These are phyloP conservation scores for Diaporthe batatas DNA, from an alignment of 2,329 filamentous ascomycete species.

Conservation along the genomic window DNA sequence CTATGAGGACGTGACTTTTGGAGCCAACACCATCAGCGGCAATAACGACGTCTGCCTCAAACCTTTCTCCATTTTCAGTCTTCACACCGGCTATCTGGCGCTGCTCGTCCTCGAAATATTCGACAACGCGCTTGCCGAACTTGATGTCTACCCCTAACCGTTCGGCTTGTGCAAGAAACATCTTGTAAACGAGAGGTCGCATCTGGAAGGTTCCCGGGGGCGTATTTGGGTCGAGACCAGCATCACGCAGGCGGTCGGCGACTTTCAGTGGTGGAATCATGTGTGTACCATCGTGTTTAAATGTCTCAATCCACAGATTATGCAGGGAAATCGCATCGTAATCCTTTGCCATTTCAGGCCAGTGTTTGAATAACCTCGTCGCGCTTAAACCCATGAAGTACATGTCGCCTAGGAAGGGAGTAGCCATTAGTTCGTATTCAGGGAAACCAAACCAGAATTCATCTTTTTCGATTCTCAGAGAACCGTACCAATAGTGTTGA, in stretches of 20 bases:
- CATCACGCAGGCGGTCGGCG: conserved; percentile 60
- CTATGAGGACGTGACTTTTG: conserved; percentile 3
- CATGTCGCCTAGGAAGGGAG: background rate
- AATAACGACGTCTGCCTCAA: conserved; percentile 3
- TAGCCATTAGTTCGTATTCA: background rate
- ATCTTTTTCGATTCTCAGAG: accelerated
- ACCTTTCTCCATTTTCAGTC: background rate
- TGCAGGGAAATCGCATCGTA: conserved; percentile 66
- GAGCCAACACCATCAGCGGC: background rate
- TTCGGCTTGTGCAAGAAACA: conserved; percentile 7
- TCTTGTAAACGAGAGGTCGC: conserved; percentile 12
- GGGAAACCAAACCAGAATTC: background rate
- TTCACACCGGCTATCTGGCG: background rate
- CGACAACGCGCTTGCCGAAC: background rate
- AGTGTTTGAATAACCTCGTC: conserved; percentile 22
- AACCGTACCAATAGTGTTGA: background rate
- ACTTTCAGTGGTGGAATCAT: conserved; percentile 63
- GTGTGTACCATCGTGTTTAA: conserved; percentile 64
- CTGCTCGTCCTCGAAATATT: background rate
- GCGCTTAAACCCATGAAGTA: conserved; percentile 20
- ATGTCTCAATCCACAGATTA: conserved; percentile 68
- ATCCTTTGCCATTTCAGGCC: conserved; percentile 59
- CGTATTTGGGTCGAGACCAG: conserved; percentile 48
- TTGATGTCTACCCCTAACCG: background rate
- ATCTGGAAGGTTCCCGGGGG: conserved; percentile 21